Base-by-base conservation (phyloP, 176 grass and related monocot genomes). In the Elymus sibiricus region DNA sequence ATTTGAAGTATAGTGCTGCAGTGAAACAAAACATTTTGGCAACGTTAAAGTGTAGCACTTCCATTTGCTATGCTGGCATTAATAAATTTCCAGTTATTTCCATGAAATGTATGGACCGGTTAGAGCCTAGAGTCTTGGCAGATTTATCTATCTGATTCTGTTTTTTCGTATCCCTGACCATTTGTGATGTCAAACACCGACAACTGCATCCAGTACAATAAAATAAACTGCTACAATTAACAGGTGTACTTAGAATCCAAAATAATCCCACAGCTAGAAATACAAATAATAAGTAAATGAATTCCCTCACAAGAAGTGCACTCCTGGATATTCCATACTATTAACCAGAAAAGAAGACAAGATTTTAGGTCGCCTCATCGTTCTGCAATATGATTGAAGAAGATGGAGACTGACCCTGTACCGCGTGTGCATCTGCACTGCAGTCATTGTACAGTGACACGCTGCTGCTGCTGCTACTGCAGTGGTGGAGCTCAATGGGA, bases 131-230 rank as follows among this genome's bases (percentile, higher is more conserved):
- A 56, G 26, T 1, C 44, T 63, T 1, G 42, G 42, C 42, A 44
- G 42, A 46, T 46, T 46, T 46, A 12, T 16, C 65, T 64, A 40
- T 9, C 21, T 83, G 21, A 2, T 82, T 76, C 27, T 46, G 39
- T n/a, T n/a, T 53, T 87, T 70, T 47, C 2, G 6, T 83, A 61
- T 89, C 81, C 31, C 24, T 83, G 46, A 86, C 31, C 8, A 6
- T 3, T 8, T 81, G 90, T 95, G 74, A 31, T 98, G n/a, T 95
- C 96, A 1, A 82, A 65, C 24, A 94, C 95, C 11, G 93, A 95
- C 80, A 94, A 60, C 34, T 98, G 92, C 72, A 98, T 98, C 78
- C 96, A 94, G 68, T 94, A 94, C 22, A n/a, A 21, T 15, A 81
- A 34, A 47, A 51, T 76, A 35, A 67, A 15, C 7, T 83, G 55